Evolutionary conservation across 495 filamentous ascomycete species (phyloP).

Genomic region (Daldinia decipiens): DNA sequence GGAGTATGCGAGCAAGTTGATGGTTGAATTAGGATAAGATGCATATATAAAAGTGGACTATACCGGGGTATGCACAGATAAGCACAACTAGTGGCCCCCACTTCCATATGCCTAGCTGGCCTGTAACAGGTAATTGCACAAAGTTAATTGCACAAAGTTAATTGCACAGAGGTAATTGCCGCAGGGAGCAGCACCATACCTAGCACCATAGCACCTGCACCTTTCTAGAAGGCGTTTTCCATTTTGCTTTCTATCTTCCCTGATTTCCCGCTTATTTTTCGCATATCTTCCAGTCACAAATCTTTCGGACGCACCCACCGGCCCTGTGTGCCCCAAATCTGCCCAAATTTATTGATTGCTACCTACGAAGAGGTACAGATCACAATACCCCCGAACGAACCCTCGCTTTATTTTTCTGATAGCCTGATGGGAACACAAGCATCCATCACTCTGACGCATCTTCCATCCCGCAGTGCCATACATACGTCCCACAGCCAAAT

Average conservation of each 20-base stretch:
- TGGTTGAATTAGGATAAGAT: conserved; percentile 17
- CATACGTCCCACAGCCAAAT: conserved; percentile 44
- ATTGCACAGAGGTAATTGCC: conserved; percentile 6
- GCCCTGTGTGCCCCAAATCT: conserved; percentile 16
- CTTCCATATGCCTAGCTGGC: conserved; percentile 12
- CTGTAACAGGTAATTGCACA: conserved; percentile 3
- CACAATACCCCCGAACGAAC: conserved; percentile 14
- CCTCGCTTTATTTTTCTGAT: conserved; percentile 8
- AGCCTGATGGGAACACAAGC: conserved; percentile 42
- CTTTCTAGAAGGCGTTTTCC: conserved; percentile 37
- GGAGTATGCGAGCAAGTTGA: conserved; percentile 21
- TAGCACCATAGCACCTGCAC: conserved; percentile 13
- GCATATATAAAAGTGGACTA: conserved; percentile 23
- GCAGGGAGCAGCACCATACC: conserved; percentile 18
- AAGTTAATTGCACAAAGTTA: not conserved
- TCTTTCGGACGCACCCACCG: conserved; percentile 25
- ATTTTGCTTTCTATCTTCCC: conserved; percentile 36
- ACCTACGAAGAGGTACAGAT: conserved; percentile 24
- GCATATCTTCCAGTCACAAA: conserved; percentile 39
- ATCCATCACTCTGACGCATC: conserved; percentile 40
- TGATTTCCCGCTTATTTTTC: conserved; percentile 28
- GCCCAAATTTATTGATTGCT: conserved; percentile 38
- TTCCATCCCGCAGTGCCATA: conserved; percentile 36
- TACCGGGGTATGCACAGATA: conserved; percentile 19
- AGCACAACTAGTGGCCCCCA: conserved; percentile 20